Evolutionary conservation across 371 early-diverging fungal species (phyloP).

Genomic region (Mucor plumbeus): DNA sequence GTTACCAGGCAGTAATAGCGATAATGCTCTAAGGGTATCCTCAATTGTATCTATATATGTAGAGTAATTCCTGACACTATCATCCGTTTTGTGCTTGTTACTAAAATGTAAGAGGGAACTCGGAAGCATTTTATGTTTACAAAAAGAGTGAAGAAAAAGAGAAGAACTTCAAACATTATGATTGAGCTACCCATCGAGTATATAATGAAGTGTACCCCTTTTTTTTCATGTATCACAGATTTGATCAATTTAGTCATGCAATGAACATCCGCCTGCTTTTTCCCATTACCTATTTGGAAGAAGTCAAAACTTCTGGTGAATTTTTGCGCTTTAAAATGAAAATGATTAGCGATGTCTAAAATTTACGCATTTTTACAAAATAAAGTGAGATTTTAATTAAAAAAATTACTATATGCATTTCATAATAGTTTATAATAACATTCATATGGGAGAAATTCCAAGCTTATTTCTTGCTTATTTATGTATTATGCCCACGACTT

Average conservation of each 20-base stretch:
- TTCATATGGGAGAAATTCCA: too few relatives aligned
- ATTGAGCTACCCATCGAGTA: not conserved
- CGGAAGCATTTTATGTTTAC: slow-evolving; percentile 8
- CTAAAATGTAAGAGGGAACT: slow-evolving; percentile 25
- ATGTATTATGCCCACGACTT: too few relatives aligned
- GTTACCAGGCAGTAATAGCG: slow-evolving; percentile 33
- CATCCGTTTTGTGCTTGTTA: slow-evolving; percentile 4
- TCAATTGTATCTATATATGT: slow-evolving; percentile 25
- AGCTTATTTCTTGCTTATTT: too few relatives aligned
- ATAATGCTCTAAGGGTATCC: slow-evolving; percentile 25
- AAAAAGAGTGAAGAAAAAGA: not conserved
- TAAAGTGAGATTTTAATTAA: too few relatives aligned
- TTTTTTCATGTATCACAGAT: not conserved
- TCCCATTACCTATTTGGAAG: slow-evolving; percentile 7
- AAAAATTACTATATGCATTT: too few relatives aligned
- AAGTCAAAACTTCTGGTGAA: too few relatives aligned
- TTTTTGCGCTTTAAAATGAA: too few relatives aligned
- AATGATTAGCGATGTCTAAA: too few relatives aligned
- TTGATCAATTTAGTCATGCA: not conserved
- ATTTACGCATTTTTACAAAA: too few relatives aligned
- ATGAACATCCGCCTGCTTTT: slow-evolving; percentile 2
- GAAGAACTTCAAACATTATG: not conserved
- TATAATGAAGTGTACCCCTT: not conserved
- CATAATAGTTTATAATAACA: too few relatives aligned
- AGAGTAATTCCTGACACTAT: slow-evolving; percentile 4